phyloP scores from a whole-genome alignment of 1,284 basidiomycete species.

The Thelephora terrestris region DNA sequence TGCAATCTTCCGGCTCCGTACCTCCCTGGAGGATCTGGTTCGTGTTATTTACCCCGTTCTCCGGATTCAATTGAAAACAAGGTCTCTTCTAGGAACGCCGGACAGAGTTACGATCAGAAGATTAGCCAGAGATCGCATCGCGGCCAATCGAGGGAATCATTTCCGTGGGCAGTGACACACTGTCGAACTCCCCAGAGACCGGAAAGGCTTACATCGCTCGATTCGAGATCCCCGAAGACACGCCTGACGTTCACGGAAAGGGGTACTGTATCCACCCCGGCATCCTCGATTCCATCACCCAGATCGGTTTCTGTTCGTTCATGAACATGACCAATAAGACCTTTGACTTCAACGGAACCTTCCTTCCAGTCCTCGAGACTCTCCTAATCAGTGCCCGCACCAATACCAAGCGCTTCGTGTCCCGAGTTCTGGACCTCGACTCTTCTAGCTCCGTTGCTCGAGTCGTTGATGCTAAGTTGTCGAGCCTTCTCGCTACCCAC shows the following conservation, averaged over 20 bases:
- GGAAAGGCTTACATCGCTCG: constrained; percentile 18
- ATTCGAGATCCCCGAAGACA: constrained; percentile 11
- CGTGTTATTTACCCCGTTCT: too few species aligned
- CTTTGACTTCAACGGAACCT: constrained; percentile 22
- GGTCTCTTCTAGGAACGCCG: too few species aligned
- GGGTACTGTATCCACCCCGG: constrained; percentile 22
- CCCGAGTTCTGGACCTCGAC: constrained; percentile 18
- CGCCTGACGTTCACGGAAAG: constrained; percentile 19
- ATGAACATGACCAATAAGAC: constrained; percentile 21
- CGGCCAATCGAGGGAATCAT: constrained; percentile 24
- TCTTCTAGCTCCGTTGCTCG: constrained; percentile 9
- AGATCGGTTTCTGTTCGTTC: constrained; percentile 21
- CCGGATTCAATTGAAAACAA: too few species aligned
- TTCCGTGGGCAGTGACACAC: constrained; percentile 19
- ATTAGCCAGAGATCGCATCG: too few species aligned
- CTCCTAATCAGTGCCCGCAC: constrained; percentile 11
- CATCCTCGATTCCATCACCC: too few species aligned
- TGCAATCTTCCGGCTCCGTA: too few species aligned
- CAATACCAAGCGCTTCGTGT: constrained; percentile 11
- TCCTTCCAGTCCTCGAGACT: constrained; percentile 18
- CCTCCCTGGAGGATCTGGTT: too few species aligned
- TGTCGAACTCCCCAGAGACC: constrained; percentile 18
- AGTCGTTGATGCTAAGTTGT: constrained; percentile 8
- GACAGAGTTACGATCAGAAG: too few species aligned
- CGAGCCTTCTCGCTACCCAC: constrained; percentile 9